Base-by-base conservation (phyloP, 192 early-diverging fungal species). In the Diversispora eburnea region DNA sequence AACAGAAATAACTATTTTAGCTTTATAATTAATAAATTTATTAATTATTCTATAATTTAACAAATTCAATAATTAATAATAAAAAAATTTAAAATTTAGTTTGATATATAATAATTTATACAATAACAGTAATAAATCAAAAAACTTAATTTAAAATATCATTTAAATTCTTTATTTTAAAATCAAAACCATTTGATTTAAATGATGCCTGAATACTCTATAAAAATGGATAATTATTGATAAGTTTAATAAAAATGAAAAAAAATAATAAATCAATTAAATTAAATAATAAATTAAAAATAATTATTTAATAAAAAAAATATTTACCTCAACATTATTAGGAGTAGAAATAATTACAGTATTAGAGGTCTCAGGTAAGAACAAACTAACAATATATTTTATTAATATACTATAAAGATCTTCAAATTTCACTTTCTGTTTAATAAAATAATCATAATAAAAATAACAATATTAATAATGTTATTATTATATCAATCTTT, bases 381-480 rank as follows among this genome's bases (percentile, higher is more conserved):
- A 88, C 56, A 87, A 77, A 52, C 81, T 79, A 47, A 70, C 61
- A 61, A 88, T 72, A 73, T 88, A 88, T 67, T 81, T 82, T 13
- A 79, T 77, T 68, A 85, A 75, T 8, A 82, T 83, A 45, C 73
- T 70, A 45, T 83, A 69, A 43, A 88, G 51, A 25, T 85, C 81
- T 45, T 84, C 85, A 19, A 78, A 77, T 3, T 77, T 82, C 2
- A 83, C 80, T 3, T 72, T 73, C 76, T 83, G 52, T 70, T 42
- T 15, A 22, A 61, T 15, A 51, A 41, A 48, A n/a, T 6, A 49
- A 9, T 49, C 6, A 49, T 49, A 49, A 49, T 49, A 49, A 49
- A 49, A 9, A 49, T 22, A 57, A 68, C 33, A 20, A 56, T 55
- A 70, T 42, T 43, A 42, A 39, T 12, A 47, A 55, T 15, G 17